phyloP scores from a whole-genome alignment of 345 rosid genomes.

The Abelmoschus esculentus region DNA sequence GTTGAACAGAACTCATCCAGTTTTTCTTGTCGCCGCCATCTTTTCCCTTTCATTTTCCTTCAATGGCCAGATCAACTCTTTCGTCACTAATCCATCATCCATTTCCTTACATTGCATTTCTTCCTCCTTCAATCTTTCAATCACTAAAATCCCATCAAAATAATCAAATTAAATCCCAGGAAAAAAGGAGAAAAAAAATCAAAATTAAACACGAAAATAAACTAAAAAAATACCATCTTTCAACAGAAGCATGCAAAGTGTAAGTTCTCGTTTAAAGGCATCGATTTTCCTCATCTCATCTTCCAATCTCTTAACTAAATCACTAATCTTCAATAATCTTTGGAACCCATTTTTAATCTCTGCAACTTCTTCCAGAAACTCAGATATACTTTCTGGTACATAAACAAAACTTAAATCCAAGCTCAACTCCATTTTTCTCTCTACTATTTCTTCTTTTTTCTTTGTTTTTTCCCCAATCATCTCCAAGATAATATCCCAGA shows the following conservation, averaged over 20 bases:
- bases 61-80: too few species aligned
- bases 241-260: neutral
- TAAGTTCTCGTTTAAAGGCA: too few species aligned
- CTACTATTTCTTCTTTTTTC: neutral
- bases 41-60: conserved; percentile 14
- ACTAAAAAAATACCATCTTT: conserved; percentile 37
- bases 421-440: conserved; percentile 43
- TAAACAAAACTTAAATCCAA: conserved; percentile 47
- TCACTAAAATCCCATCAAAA: neutral
- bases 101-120: neutral
- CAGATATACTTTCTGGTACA: conserved; percentile 38
- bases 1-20: conserved; percentile 63
- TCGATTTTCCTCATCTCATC: too few species aligned
- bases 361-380: conserved; percentile 40
- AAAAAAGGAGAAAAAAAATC: conserved; percentile 1
- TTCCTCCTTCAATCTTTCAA: too few species aligned
- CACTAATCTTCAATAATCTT: conserved; percentile 38
- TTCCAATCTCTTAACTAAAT: conserved; percentile 16
- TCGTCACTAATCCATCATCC: neutral
- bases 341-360: conserved; percentile 25
- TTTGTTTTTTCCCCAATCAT: conserved; percentile 8
- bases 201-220: neutral
- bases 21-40: conserved; percentile 25
- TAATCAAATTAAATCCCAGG: conserved; percentile 4
- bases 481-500: conserved; percentile 13